Percentiles rank a stretch among this genome's conserved stretches.
These are phyloP conservation scores for Waltergamsia citrina DNA, from an alignment of 2,329 filamentous ascomycete genomes.

Conservation along the genomic window DNA sequence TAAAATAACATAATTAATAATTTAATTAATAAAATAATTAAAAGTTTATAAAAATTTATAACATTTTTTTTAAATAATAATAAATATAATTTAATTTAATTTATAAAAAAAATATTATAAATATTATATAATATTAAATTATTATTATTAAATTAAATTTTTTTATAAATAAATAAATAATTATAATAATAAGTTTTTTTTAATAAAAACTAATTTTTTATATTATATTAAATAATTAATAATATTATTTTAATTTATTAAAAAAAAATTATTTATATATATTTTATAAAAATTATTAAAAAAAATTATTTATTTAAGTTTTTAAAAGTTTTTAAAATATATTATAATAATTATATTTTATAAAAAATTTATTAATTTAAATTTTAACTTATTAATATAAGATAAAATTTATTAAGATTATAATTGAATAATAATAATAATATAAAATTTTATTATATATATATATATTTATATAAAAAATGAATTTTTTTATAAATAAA, in stretches of 20 bases:
- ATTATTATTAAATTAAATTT: background rate
- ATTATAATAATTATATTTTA: constrained; percentile 1
- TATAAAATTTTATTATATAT: constrained; percentile 3
- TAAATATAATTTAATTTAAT: too few species aligned
- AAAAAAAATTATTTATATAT: background rate
- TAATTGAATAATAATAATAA: background rate
- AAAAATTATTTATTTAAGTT: too few species aligned
- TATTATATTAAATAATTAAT: background rate
- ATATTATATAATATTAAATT: background rate
- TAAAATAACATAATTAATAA: too few species aligned
- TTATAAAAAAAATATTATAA: too few species aligned
- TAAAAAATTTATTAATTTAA: background rate
- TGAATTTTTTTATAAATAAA: too few species aligned
- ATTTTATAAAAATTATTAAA: too few species aligned
- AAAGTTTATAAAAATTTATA: too few species aligned
- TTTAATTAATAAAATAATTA: too few species aligned
- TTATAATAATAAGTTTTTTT: too few species aligned
- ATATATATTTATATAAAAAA: constrained; percentile 2
- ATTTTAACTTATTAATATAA: background rate
- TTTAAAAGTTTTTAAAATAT: background rate
- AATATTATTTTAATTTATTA: too few species aligned
- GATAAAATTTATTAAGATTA: background rate
- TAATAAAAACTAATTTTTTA: background rate
- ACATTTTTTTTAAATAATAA: too few species aligned
- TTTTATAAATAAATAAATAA: constrained; percentile 1